These are phyloP conservation scores for Volutella citrinella DNA, from an alignment of 2,329 filamentous ascomycete species.

Conservation along the genomic window DNA sequence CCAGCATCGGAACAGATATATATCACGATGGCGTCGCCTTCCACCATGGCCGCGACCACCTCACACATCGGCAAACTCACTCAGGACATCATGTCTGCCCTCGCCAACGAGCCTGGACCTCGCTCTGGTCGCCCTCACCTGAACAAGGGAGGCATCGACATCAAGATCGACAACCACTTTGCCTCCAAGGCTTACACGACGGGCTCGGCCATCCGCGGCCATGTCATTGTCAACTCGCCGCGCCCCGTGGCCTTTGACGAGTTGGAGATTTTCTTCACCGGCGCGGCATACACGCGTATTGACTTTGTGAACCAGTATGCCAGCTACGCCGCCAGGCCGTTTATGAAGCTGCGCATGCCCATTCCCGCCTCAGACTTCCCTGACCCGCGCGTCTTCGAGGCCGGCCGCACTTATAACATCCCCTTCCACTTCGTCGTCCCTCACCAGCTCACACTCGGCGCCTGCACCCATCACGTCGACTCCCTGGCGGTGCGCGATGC, in stretches of 20 bases:
- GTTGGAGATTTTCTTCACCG: constrained; percentile 52
- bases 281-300: constrained; percentile 47
- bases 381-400: constrained; percentile 43
- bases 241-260: constrained; percentile 48
- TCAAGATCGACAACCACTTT: constrained; percentile 53
- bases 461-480: constrained; percentile 50
- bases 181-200: constrained; percentile 55
- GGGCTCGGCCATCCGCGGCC: constrained; percentile 48
- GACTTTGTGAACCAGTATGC: constrained; percentile 49
- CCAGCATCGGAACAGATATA: too few relatives aligned
- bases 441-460: constrained; percentile 53
- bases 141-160: constrained; percentile 37
- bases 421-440: constrained; percentile 61
- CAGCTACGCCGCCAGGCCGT: constrained; percentile 47
- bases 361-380: constrained; percentile 46
- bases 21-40: constrained; percentile 17
- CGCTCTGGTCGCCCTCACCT: constrained; percentile 15
- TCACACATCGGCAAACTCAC: constrained; percentile 15
- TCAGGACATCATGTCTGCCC: constrained; percentile 22
- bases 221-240: constrained; percentile 43
- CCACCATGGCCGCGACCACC: constrained; percentile 7
- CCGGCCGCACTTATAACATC: constrained; percentile 46
- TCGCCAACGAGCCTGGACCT: constrained; percentile 21
- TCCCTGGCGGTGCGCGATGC: constrained; percentile 46
- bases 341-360: constrained; percentile 56